A percentile compares a stretch with the other conserved stretches of the same genome.
phyloP scores from a whole-genome alignment of 352 stramenopile genomes.

The Pythium insidiosum region DNA sequence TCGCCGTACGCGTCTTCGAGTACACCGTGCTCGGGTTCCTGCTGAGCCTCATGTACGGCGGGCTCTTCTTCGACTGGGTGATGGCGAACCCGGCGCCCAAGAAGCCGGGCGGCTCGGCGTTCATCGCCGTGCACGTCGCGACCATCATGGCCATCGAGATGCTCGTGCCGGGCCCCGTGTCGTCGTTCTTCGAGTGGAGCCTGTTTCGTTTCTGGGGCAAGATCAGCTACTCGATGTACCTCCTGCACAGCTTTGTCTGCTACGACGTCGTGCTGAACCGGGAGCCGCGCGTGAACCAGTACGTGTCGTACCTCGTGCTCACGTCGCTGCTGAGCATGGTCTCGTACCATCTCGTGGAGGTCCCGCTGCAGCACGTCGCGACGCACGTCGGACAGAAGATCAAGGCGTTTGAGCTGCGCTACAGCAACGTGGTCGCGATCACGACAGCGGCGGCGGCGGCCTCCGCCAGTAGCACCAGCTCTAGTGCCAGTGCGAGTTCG shows the following conservation, averaged over 20 bases:
- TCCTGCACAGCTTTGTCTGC: conserved; percentile 34
- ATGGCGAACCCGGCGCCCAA: conserved; percentile 9
- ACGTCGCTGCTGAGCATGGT: conserved; percentile 19
- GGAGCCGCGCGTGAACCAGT: conserved; percentile 22
- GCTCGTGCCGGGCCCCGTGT: conserved; percentile 22
- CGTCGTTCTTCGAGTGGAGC: conserved; percentile 29
- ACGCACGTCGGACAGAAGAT: not conserved
- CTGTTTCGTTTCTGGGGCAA: conserved; percentile 32
- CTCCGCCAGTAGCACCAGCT: too few relatives aligned
- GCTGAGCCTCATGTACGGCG: conserved; percentile 25
- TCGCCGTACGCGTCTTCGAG: conserved; percentile 16
- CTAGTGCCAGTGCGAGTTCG: too few relatives aligned
- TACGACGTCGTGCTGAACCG: conserved; percentile 19
- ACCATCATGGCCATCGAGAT: conserved; percentile 30
- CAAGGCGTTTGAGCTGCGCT: too few relatives aligned
- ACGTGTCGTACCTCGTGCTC: conserved; percentile 23
- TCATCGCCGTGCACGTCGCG: conserved; percentile 22
- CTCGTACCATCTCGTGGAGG: conserved; percentile 27
- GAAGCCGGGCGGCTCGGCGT: conserved; percentile 21
- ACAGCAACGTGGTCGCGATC: too few relatives aligned
- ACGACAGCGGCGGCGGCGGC: too few relatives aligned
- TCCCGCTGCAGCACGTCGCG: conserved; percentile 14
- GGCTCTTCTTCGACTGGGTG: conserved; percentile 34
- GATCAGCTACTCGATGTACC: conserved; percentile 39
- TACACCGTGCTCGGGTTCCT: conserved; percentile 13